Conservation (phyloP, 1,139 yeast genomes). For the Yamadazyma sp. region DNA sequence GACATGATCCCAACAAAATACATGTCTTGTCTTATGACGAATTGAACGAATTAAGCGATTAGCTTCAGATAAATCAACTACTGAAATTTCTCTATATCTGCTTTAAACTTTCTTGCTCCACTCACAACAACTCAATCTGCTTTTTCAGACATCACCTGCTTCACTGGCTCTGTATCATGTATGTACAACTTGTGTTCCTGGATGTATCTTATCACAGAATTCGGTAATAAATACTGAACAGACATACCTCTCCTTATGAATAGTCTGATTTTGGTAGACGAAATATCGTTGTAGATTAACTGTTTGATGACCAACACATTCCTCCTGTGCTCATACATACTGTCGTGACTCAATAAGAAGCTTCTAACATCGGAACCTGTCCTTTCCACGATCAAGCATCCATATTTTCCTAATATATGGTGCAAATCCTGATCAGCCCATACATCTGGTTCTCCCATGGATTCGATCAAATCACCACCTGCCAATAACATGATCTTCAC, state of each 20-base stretch:
- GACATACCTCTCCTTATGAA: slow-evolving; percentile 95
- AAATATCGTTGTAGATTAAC: slow-evolving; percentile 91
- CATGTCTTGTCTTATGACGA: background rate
- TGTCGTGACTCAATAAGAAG: slow-evolving; percentile 87
- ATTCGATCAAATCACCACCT: slow-evolving; percentile 95
- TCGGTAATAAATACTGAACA: slow-evolving; percentile 91
- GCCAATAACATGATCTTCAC: slow-evolving; percentile 95
- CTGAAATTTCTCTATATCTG: no score
- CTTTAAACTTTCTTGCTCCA: no score
- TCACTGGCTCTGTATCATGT: slow-evolving; percentile 89
- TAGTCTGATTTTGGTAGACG: slow-evolving; percentile 90
- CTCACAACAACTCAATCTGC: slow-evolving; percentile 28
- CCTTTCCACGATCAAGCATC: slow-evolving; percentile 93
- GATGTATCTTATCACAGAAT: slow-evolving; percentile 90
- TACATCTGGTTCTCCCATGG: slow-evolving; percentile 99
- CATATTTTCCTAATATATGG: slow-evolving; percentile 92
- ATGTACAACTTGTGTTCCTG: slow-evolving; percentile 87
- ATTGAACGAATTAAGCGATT: background rate
- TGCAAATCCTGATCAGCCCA: slow-evolving; percentile 97
- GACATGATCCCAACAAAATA: no score
- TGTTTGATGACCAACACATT: slow-evolving; percentile 94
- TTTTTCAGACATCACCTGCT: slow-evolving; percentile 72
- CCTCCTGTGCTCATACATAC: slow-evolving; percentile 94
- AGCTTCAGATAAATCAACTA: slow-evolving; percentile 3
- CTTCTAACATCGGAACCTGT: slow-evolving; percentile 96